Conservation (phyloP, 345 rosid genomes). For the Lepidium africanum region DNA sequence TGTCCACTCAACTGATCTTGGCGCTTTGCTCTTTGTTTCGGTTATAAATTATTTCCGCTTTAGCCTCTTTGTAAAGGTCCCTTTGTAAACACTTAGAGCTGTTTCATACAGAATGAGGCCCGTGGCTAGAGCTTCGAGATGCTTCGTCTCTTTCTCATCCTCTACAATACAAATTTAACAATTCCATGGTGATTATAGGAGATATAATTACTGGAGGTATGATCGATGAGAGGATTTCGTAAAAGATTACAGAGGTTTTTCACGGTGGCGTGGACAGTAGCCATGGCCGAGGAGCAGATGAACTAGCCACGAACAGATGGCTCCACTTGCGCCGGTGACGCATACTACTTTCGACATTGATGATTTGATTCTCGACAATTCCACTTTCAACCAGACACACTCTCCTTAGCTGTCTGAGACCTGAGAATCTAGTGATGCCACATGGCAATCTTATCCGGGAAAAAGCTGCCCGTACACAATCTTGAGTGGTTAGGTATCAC, state of each 20-base stretch:
- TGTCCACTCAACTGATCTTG: too few species aligned
- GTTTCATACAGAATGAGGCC: conserved; percentile 85
- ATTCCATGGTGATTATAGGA: not conserved
- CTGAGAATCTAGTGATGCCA: not conserved
- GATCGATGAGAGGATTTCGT: not conserved
- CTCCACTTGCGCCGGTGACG: conserved; percentile 92
- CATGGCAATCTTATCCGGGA: too few species aligned
- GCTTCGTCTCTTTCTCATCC: conserved; percentile 77
- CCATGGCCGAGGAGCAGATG: conserved; percentile 67
- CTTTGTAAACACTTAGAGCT: too few species aligned
- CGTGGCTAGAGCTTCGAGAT: conserved; percentile 66
- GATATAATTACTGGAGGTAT: not conserved
- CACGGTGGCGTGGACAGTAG: conserved; percentile 81
- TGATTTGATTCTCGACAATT: conserved; percentile 10
- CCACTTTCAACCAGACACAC: too few species aligned
- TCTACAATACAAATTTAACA: conserved; percentile 24
- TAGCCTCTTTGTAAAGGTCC: too few species aligned
- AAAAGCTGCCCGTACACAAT: too few species aligned
- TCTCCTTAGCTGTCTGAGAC: not conserved
- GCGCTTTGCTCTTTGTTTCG: too few species aligned
- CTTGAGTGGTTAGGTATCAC: too few species aligned
- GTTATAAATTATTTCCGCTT: too few species aligned
- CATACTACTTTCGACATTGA: conserved; percentile 53
- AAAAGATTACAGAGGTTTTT: conserved; percentile 49
- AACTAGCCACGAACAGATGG: conserved; percentile 87